Base-by-base conservation (phyloP, 768 basidiomycete genomes). In the Lactarius sp. region DNA sequence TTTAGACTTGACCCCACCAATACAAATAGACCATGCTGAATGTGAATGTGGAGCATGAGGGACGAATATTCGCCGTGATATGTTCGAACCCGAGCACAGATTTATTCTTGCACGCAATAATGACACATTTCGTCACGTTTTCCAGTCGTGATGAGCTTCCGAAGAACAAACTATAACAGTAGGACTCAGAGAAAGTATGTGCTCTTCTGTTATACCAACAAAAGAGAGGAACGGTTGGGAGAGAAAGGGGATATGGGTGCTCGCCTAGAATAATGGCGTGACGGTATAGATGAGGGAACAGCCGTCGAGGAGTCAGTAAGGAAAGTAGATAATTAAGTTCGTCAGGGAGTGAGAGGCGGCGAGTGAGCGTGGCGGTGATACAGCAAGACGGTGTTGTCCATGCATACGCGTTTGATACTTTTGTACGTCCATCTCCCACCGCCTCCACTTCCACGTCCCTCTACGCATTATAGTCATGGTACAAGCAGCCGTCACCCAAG, bases 401-500 rank as follows among this genome's bases (percentile, higher is more conserved):
- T 65, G 64, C 59, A 60, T 60, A 55, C 59, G 64, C 59, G 54
- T 65, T 60, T 44, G 49, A 65, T 65, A 65, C 64, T 65, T 65
- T 65, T 65, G 56, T 64, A 57, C 37, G 47, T 51, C 50, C 59
- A 50, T 56, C 63, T 56, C 64, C 59, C 59, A 27, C 54, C 53
- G 50, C 64, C 41, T 60, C 59, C 54, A 44, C 59, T 44, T 54
- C 64, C 53, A 53, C 52, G 20, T 8, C 59, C 53, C 44, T 59
- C 64, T 55, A 64, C 63, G 64, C 64, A 65, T 65, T 65, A 65
- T 55, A 65, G 59, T 60, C 59, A 56, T 60, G 64, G 59, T 65
- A 60, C 59, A 65, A 56, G 59, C 62, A 50, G 47, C 64, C 59
- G 59, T 36, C 53, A 56, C 36, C 54, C 54, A 37, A 56, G 33